phyloP scores from a whole-genome alignment of 176 grass and related monocot species.

The Ensete glaucum region DNA sequence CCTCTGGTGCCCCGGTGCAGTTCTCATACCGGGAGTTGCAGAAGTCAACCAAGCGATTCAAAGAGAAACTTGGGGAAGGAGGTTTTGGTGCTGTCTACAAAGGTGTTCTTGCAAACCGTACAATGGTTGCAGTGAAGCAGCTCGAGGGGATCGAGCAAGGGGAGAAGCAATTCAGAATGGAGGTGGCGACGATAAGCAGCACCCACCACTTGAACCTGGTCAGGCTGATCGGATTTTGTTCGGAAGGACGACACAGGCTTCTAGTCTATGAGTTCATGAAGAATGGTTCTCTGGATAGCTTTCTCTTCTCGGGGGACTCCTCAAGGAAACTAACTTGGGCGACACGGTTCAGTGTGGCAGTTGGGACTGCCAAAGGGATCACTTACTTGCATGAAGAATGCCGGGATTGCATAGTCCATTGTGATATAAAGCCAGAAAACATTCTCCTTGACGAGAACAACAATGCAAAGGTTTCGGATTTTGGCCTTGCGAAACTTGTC shows the following conservation, averaged over 20 bases:
- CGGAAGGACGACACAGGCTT: conserved; percentile 80
- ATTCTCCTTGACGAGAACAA: conserved; percentile 78
- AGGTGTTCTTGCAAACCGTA: conserved; percentile 70
- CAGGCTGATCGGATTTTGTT: conserved; percentile 89
- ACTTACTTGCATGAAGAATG: conserved; percentile 99
- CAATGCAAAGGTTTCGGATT: conserved; percentile 96
- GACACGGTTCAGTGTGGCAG: conserved; percentile 53
- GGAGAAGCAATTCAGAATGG: conserved; percentile 99
- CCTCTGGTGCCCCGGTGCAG: conserved; percentile 86
- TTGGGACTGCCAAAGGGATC: conserved; percentile 77
- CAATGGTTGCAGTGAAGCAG: conserved; percentile 71
- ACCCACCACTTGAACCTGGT: conserved; percentile 97
- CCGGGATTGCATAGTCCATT: conserved; percentile 94
- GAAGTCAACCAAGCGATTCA: conserved; percentile 70
- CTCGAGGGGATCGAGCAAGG: conserved; percentile 98
- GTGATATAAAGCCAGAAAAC: conserved; percentile 98
- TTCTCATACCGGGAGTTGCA: conserved; percentile 75
- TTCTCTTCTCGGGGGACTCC: conserved; percentile 51
- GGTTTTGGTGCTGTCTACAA: conserved; percentile 88
- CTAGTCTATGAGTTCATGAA: conserved; percentile 99
- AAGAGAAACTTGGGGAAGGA: conserved; percentile 73
- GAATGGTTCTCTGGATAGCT: conserved; percentile 66
- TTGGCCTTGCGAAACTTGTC: conserved; percentile 86
- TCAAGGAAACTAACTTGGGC: conserved; percentile 43
- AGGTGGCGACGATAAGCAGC: conserved; percentile 98